phyloP scores from a whole-genome alignment of 1,139 yeast genomes.

The Arxiozyma slooffiae region DNA sequence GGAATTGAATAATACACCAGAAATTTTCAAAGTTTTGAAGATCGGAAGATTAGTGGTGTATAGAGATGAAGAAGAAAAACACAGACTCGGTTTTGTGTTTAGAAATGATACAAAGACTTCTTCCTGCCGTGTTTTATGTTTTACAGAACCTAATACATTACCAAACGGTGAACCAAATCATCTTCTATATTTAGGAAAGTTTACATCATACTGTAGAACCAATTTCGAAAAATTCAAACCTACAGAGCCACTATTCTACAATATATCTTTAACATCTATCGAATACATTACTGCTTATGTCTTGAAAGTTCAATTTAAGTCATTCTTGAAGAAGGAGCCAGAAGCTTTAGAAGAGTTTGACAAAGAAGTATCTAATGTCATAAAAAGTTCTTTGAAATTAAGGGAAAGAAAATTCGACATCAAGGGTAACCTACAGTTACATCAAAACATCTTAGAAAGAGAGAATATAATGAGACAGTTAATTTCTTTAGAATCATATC shows the following conservation, averaged over 20 bases:
- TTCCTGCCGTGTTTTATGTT: conserved; percentile 22
- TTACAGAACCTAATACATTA: conserved; percentile 24
- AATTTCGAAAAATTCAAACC: conserved; percentile 31
- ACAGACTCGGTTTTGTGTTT: conserved; percentile 48
- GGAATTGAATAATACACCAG: conserved; percentile 41
- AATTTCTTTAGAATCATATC: conserved; percentile 22
- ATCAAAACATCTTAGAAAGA: conserved; percentile 44
- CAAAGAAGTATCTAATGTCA: conserved; percentile 34
- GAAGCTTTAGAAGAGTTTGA: conserved; percentile 37
- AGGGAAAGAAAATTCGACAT: conserved; percentile 38
- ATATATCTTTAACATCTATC: conserved; percentile 41
- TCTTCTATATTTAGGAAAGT: conserved; percentile 46
- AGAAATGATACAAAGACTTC: conserved; percentile 36
- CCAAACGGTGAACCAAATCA: conserved; percentile 29
- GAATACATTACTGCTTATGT: conserved; percentile 43
- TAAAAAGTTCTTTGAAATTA: conserved; percentile 40
- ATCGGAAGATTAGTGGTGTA: conserved; percentile 56
- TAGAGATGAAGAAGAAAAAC: conserved; percentile 37
- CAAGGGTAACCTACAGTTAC: conserved; percentile 42
- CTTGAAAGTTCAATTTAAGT: conserved; percentile 36
- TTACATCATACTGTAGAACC: conserved; percentile 27
- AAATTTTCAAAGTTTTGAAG: conserved; percentile 39
- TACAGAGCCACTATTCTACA: conserved; percentile 33
- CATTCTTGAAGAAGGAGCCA: conserved; percentile 38
- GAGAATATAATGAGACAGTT: conserved; percentile 35